Percentiles rank a stretch among this genome's conserved stretches.
Conservation (phyloP, 2,329 filamentous ascomycete genomes). For the Neonectria punicea region DNA sequence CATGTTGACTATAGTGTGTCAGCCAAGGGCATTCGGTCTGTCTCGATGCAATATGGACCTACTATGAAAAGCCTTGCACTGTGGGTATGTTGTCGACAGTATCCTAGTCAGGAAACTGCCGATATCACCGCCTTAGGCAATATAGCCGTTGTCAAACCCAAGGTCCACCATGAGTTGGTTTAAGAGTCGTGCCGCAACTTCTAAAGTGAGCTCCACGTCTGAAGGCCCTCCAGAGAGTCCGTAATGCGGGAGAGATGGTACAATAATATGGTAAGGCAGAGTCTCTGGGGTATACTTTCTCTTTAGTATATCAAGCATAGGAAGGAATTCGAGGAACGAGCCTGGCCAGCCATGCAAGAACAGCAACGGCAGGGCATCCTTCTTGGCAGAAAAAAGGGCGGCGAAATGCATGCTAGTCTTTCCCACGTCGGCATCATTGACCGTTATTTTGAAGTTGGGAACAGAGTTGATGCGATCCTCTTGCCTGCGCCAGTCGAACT, state of each 20-base stretch:
- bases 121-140: constrained; percentile 68
- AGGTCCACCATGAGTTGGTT: constrained; percentile 63
- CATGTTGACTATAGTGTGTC: not conserved
- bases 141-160: constrained; percentile 61
- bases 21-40: not conserved
- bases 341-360: constrained; percentile 67
- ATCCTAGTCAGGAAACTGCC: not conserved
- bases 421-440: not conserved
- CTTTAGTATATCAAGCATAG: not conserved
- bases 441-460: constrained; percentile 1
- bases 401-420: constrained; percentile 59
- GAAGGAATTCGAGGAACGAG: constrained; percentile 11
- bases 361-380: constrained; percentile 60
- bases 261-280: constrained; percentile 67
- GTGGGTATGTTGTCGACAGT: not conserved
- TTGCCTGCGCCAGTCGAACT: constrained; percentile 3
- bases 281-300: constrained; percentile 58
- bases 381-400: constrained; percentile 62
- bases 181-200: constrained; percentile 51
- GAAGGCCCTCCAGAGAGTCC: constrained; percentile 52
- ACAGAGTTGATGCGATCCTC: constrained; percentile 2
- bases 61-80: not conserved
- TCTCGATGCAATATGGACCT: not conserved
- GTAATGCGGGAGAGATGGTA: constrained; percentile 66
- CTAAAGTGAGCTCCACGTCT: not conserved